These are phyloP conservation scores for Cenococcum geophilum DNA, from an alignment of 495 filamentous ascomycete species.

Conservation along the genomic window DNA sequence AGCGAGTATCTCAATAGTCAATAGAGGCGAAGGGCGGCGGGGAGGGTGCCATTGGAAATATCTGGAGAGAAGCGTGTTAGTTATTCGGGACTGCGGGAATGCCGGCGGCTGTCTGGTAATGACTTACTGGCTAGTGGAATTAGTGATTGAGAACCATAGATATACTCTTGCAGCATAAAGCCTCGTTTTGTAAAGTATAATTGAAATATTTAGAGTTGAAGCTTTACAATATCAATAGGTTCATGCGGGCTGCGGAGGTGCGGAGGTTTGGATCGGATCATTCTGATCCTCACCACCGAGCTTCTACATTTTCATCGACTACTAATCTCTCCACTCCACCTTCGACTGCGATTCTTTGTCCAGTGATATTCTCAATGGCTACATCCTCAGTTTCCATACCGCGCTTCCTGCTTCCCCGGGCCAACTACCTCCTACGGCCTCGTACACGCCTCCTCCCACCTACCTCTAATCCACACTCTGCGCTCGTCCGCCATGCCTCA, in stretches of 20 bases:
- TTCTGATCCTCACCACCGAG: conserved; percentile 3
- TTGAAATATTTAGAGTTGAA: not conserved
- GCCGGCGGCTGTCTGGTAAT: not conserved
- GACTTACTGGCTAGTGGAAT: not conserved
- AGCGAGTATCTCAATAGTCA: conserved; percentile 30
- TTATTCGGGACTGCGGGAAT: not conserved
- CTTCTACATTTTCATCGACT: not conserved
- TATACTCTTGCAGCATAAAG: not conserved
- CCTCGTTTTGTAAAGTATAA: not conserved
- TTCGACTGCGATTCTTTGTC: not conserved
- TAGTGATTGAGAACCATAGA: not conserved
- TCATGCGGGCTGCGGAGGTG: not conserved
- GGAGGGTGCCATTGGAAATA: conserved; percentile 15
- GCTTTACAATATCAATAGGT: not conserved
- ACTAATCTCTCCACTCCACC: not conserved
- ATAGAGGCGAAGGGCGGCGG: conserved; percentile 22
- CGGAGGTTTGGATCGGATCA: conserved; percentile 9
- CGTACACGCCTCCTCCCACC: conserved; percentile 3
- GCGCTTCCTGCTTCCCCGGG: conserved; percentile 25
- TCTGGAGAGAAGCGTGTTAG: conserved; percentile 3
- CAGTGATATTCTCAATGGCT: conserved; percentile 12
- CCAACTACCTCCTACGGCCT: conserved; percentile 16
- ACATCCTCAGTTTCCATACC: conserved; percentile 22
- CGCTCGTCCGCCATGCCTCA: conserved; percentile 23
- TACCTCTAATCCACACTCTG: not conserved